A percentile compares a stretch with the other conserved stretches of the same genome.
phyloP scores from a whole-genome alignment of 805 yeast genomes.

The Pichia nanzhaoensis region DNA sequence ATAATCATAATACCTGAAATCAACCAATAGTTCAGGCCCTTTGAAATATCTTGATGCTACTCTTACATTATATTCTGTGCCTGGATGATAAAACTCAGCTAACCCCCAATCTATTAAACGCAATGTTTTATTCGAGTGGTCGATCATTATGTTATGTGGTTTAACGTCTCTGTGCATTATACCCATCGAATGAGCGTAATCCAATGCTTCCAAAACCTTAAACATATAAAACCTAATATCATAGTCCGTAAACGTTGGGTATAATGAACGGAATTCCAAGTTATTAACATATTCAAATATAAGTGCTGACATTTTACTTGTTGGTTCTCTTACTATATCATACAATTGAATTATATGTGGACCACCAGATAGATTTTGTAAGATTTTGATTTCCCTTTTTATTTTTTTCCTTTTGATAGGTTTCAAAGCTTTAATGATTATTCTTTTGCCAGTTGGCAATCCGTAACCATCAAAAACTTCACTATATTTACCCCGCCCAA shows the following conservation, averaged over 20 bases:
- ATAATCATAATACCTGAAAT: slow-evolving; percentile 83
- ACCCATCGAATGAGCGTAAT: slow-evolving; percentile 90
- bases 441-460: slow-evolving; percentile 51
- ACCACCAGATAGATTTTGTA: slow-evolving; percentile 79
- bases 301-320: slow-evolving; percentile 77
- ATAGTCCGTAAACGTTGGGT: slow-evolving; percentile 65
- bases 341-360: slow-evolving; percentile 71
- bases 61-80: slow-evolving; percentile 84
- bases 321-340: slow-evolving; percentile 78
- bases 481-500: slow-evolving; percentile 93
- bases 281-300: slow-evolving; percentile 81
- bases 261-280: slow-evolving; percentile 73
- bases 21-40: slow-evolving; percentile 87
- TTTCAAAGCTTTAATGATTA: slow-evolving; percentile 84
- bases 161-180: slow-evolving; percentile 94
- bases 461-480: slow-evolving; percentile 88
- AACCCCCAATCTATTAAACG: slow-evolving; percentile 93
- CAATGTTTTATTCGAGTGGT: slow-evolving; percentile 60
- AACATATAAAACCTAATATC: slow-evolving; percentile 82
- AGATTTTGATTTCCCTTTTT: slow-evolving; percentile 79
- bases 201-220: slow-evolving; percentile 75
- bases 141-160: slow-evolving; percentile 95
- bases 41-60: slow-evolving; percentile 91
- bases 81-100: slow-evolving; percentile 89
- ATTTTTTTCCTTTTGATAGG: slow-evolving; percentile 92